Percentiles rank a stretch among this genome's conserved stretches.
phyloP scores from a whole-genome alignment of 306 rosid genomes.

The Dalbergia oliveri region DNA sequence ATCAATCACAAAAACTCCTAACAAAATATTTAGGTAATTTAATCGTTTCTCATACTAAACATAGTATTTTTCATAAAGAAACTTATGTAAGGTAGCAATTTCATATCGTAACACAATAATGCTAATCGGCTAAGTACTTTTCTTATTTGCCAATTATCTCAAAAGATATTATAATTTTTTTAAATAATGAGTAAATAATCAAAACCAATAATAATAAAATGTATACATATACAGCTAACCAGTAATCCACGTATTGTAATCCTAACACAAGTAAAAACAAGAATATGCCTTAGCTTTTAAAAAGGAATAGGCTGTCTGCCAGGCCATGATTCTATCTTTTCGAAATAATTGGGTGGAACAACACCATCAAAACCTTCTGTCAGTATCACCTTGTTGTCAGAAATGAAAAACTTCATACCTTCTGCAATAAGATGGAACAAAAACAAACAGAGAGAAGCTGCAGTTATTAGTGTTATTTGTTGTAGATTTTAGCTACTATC shows the following conservation, averaged over 20 bases:
- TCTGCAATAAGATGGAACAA: conserved; percentile 56
- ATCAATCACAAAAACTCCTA: too few species aligned
- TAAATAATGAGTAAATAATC: too few species aligned
- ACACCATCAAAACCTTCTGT: conserved; percentile 90
- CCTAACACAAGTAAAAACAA: conserved; percentile 3
- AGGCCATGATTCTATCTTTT: conserved; percentile 89
- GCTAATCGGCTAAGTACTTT: too few species aligned
- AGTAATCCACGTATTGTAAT: conserved; percentile 1
- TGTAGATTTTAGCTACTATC: background rate
- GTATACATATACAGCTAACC: too few species aligned
- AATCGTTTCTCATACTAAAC: too few species aligned
- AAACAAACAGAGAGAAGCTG: background rate
- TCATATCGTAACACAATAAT: too few species aligned
- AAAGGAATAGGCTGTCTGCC: conserved; percentile 61
- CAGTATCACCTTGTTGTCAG: conserved; percentile 90
- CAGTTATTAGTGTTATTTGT: conserved; percentile 26
- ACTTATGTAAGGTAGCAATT: background rate
- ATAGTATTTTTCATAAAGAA: too few species aligned
- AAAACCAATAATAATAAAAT: too few species aligned
- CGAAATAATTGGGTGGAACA: conserved; percentile 75
- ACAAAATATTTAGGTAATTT: too few species aligned
- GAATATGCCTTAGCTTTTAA: conserved; percentile 34
- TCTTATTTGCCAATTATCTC: too few species aligned
- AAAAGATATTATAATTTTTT: too few species aligned
- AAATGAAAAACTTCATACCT: conserved; percentile 88